These are phyloP conservation scores for Typha latifolia DNA, from an alignment of 176 grass and related monocot genomes.

Conservation along the genomic window DNA sequence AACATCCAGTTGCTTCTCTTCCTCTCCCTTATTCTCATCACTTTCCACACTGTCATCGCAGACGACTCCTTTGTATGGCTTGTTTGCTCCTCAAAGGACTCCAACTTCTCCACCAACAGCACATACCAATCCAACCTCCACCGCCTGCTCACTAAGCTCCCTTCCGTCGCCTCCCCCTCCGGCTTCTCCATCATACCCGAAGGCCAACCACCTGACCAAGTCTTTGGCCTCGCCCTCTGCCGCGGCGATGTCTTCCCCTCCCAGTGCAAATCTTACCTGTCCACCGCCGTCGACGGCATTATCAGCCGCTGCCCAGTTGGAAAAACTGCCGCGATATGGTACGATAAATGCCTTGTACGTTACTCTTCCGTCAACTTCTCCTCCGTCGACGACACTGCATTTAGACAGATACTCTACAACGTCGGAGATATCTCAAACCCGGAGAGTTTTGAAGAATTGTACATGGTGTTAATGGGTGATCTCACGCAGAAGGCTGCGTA, in stretches of 20 bases:
- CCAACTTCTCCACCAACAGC: slow-evolving; percentile 25
- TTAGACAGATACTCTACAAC: slow-evolving; percentile 16
- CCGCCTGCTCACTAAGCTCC: slow-evolving; percentile 18
- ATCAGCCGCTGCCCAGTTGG: slow-evolving; percentile 15
- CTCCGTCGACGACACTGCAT: not conserved
- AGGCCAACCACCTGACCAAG: slow-evolving; percentile 4
- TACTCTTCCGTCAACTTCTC: slow-evolving; percentile 33
- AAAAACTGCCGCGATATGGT: slow-evolving; percentile 21
- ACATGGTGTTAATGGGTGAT: slow-evolving; percentile 20
- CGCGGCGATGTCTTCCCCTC: slow-evolving; percentile 29
- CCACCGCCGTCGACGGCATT: slow-evolving; percentile 13
- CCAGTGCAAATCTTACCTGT: slow-evolving; percentile 26
- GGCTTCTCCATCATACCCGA: slow-evolving; percentile 10
- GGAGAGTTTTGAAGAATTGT: slow-evolving; percentile 1
- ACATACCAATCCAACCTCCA: slow-evolving; percentile 40
- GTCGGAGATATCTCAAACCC: not conserved
- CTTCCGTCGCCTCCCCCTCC: slow-evolving; percentile 7
- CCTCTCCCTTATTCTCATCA: not conserved
- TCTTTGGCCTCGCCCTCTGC: slow-evolving; percentile 28
- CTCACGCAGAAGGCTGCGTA: slow-evolving; percentile 12
- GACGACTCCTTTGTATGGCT: not conserved
- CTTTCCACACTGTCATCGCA: not conserved
- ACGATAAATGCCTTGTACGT: slow-evolving; percentile 38
- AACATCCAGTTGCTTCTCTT: not conserved
- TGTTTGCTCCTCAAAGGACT: not conserved